Evolutionary conservation across 768 basidiomycete genomes (phyloP), one percentile per base, ranked within the genome.

Genomic region (Boletus patriciae): DNA sequence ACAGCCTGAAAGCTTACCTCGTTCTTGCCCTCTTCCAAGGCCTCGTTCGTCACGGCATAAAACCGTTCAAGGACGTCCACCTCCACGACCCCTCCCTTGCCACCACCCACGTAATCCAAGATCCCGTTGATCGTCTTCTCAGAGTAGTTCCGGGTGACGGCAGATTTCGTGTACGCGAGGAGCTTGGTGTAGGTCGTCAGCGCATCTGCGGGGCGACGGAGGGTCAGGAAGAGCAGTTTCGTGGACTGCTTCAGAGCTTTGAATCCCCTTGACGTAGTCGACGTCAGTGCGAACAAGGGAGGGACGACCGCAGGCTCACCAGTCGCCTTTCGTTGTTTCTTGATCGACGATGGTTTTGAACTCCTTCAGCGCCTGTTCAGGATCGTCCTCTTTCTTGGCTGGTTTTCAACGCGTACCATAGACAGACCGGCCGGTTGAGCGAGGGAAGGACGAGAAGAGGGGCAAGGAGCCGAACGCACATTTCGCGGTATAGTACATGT

Each of bases 61-160:
- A 98, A 99, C 61, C 87, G 87, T 73, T 98, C 94, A 47, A 99
- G 78, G 10, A 94, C 83, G 56, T 90, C 90, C 11, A 97, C 90
- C 57, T 90, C 88, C 5, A 90, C 82, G 3, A 76, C 76, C 3
- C 88, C 90, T 19, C 88, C 86, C 70, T 90, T 89, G 47, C 88
- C 84, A 46, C 94, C 94, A 12, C 94, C 94, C 40, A 98, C 97
- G 64, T 98, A 98, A 72, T 99, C 97, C 62, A 99, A 78, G 61
- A 99, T 97, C 54, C 92, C 91, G 70, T 99, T 99, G 78, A 99
- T 99, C 18, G 92, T 90, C 79, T 98, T 99, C 73, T 99, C 97
- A 12, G 96, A 94, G 67, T 96, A 92, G 70, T 96, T 96, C 33
- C 94, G 84, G 4, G 94, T 97, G 19, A 97, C 93, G 3, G 92